These are phyloP conservation scores for Carallia pectinifolia DNA, from an alignment of 345 rosid genomes.

Conservation along the genomic window DNA sequence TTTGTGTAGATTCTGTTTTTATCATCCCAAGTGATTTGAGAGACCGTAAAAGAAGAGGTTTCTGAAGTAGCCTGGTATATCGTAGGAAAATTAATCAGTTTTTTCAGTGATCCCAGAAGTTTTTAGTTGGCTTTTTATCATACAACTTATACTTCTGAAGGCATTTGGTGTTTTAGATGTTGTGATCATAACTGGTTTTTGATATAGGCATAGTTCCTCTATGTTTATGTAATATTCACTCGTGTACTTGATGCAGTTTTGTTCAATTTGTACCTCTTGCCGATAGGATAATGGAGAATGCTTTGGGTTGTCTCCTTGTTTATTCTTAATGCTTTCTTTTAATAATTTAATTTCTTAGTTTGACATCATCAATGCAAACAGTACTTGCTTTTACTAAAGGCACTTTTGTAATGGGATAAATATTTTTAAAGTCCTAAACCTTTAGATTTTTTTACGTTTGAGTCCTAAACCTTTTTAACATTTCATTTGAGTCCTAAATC, in stretches of 20 bases:
- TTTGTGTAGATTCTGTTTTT: constrained; percentile 89
- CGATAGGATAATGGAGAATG: constrained; percentile 26
- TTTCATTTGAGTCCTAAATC: no score
- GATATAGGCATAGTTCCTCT: constrained; percentile 37
- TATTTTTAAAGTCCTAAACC: no score
- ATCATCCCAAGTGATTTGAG: constrained; percentile 69
- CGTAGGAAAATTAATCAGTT: constrained; percentile 13
- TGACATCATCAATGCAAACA: constrained; percentile 22
- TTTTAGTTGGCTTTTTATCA: constrained; percentile 21
- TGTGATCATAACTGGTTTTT: constrained; percentile 34
- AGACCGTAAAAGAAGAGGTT: constrained; percentile 44
- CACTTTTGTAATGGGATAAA: no score
- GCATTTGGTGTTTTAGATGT: constrained; percentile 33
- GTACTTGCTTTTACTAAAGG: constrained; percentile 1
- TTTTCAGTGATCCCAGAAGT: constrained; percentile 20
- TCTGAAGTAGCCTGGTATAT: constrained; percentile 34
- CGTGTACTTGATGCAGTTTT: constrained; percentile 41
- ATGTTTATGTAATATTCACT: constrained; percentile 28
- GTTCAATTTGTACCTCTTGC: constrained; percentile 23
- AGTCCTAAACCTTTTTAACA: no score
- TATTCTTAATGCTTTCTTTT: constrained; percentile 13
- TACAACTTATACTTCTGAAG: constrained; percentile 43
- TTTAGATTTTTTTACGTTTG: no score
- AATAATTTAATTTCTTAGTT: constrained; percentile 21
- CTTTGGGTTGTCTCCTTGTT: constrained; percentile 22